Evolutionary conservation across 108 stramenopile species (phyloP).

Genomic region (Pseudonitzschia delicatissima): DNA sequence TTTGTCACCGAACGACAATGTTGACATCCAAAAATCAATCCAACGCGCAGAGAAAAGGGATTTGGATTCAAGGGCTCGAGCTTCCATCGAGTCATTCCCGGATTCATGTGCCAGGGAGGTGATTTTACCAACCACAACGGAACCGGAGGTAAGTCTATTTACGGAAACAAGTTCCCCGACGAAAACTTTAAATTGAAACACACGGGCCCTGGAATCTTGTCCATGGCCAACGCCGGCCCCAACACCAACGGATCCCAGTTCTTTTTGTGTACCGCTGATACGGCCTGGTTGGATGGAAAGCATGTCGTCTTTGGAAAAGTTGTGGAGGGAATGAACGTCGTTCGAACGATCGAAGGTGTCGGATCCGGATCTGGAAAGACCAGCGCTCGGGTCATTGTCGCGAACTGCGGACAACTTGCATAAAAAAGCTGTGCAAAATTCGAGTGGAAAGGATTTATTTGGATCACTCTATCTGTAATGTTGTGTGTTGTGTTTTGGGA

Average conservation of each 20-base stretch:
- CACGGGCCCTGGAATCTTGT: slow-evolving; percentile 34
- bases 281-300: slow-evolving; percentile 95
- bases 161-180: slow-evolving; percentile 90
- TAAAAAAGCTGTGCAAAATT: no score
- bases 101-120: slow-evolving; percentile 76
- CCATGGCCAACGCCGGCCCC: slow-evolving; percentile 93
- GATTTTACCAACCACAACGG: slow-evolving; percentile 87
- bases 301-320: slow-evolving; percentile 91
- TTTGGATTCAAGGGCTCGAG: no score
- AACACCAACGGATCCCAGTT: slow-evolving; percentile 87
- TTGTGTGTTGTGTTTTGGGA: no score
- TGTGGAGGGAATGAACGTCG: slow-evolving; percentile 85
- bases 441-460: no score
- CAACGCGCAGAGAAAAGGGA: no score
- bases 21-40: background rate
- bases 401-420: slow-evolving; percentile 88
- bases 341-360: slow-evolving; percentile 77
- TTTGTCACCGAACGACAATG: background rate
- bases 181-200: slow-evolving; percentile 94
- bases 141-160: slow-evolving; percentile 82
- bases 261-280: slow-evolving; percentile 91
- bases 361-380: slow-evolving; percentile 79
- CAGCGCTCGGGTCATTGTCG: slow-evolving; percentile 58
- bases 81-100: background rate
- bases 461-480: no score